Evolutionary conservation across 768 basidiomycete species (phyloP).

Genomic region (Suillus fuscotomentosus): DNA sequence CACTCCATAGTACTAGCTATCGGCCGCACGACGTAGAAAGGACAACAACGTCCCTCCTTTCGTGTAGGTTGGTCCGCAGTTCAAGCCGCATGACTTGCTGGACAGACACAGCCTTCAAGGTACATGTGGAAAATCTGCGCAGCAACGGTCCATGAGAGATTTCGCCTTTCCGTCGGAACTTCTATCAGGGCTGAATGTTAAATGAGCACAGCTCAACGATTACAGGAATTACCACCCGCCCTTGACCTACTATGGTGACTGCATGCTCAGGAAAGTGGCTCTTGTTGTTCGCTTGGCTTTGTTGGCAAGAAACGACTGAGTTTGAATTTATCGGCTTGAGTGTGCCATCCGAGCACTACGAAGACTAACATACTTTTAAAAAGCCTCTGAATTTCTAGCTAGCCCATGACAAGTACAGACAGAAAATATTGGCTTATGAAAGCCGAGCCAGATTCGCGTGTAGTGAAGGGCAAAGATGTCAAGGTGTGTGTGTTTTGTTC

Average conservation of each 20-base stretch:
- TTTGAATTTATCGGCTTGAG: neutral
- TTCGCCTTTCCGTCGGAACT: neutral
- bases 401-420: neutral
- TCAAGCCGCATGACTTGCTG: neutral
- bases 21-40: neutral
- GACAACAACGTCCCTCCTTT: neutral
- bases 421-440: conserved; percentile 69
- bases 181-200: neutral
- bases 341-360: neutral
- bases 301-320: neutral
- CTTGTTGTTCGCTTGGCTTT: neutral
- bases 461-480: conserved; percentile 86
- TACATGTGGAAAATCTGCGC: neutral
- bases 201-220: neutral
- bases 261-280: neutral
- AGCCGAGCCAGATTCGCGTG: conserved; percentile 80
- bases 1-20: neutral
- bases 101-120: neutral
- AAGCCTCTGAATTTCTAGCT: neutral
- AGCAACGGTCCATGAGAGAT: neutral
- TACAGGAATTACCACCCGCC: no score
- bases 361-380: neutral
- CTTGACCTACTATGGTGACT: neutral
- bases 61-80: neutral
- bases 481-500: conserved; percentile 46